Evolutionary conservation across 768 basidiomycete genomes (phyloP), one percentile per base, ranked within the genome.

Genomic region (Boletus vinaceobasis): DNA sequence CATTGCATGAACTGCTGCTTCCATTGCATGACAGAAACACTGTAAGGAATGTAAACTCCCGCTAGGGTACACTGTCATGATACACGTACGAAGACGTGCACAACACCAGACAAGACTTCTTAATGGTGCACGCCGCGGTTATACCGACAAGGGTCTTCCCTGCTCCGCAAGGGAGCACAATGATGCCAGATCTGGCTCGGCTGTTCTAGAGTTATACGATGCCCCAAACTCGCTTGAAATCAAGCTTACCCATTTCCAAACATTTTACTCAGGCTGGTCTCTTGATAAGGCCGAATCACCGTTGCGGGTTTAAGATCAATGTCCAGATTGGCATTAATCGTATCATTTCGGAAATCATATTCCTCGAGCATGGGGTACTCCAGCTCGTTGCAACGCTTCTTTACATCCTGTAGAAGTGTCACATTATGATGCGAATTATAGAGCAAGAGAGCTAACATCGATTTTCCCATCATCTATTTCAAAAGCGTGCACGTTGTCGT

Each of bases 101-200:
- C 42, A 99, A 77, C 14, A 99, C 95, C 17, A 99, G 80, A 68
- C 93, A 96, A 23, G 94, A 97, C 75, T 99, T 99, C 77, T 98
- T 98, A 76, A 99, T 95, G 27, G 97, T 99, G 67, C 96, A 98
- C 17, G 97, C 97, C 11, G 97, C 97, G 3, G 96, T 98, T 66
- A 99, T 98, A n/a, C 97, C 97, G 10, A 99, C 97, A 5, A 99
- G 80, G 13, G 97, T 99, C 77, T 99, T 99, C 32, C 97, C 97
- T 40, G 97, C 97, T 50, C 97, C 97, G 69, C 97, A 99, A 32
- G 97, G 97, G 21, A 99, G 77, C 2, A 99, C 97, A 58, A 99
- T 98, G 63, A 99, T 98, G 3, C 97, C 97, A 42, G 93, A 97
- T 52, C 97, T 84, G 43, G 97, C 97, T 68, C 97, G 95, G 47